Base-by-base conservation (phyloP, 1,284 basidiomycete genomes). In the Apiotrichum mycotoxinovorans region DNA sequence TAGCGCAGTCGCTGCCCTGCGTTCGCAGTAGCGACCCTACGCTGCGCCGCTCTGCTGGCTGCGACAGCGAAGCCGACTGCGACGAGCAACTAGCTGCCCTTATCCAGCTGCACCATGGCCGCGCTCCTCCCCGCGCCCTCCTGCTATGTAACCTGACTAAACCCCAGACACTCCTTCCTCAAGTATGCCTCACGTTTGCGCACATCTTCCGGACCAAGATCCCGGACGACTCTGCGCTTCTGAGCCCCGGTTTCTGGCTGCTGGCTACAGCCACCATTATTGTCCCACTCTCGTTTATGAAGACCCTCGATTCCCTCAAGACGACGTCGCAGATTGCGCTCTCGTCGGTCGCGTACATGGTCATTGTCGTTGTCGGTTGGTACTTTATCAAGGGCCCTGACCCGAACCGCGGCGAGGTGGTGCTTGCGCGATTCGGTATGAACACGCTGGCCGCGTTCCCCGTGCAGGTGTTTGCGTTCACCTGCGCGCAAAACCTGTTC, bases 391-490 rank as follows among this genome's bases (percentile, higher is more conserved):
- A 76, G 47, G 76, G 75, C 33, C 55, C 61, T 18, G 64, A 65
- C 54, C 69, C 71, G 9, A 62, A 66, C 34, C 62, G 69, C 33
- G 76, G 76, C n/a, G 65, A 69, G 40, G 63, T 78, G 23, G 72
- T 70, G 20, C 48, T 71, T 17, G 70, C 60, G 22, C 61, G 70
- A 30, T 76, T 77, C 44, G 69, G 68, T 22, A 62, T 59, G 35
- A 67, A 66, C 44, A 78, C 74, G 7, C 53, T 77, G 23, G 85
- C 88, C 23, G 92, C 84, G 27, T 91, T 91, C 79, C 95, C 92
- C 0, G 91, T 98, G 11, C 93, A 97, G 76, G 89, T 98, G 2
- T 96, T 97, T 77, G 90, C 91, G 11, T 94, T 87, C 72, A 94
- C 91, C 5, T 93, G 91, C 68, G 83, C 88, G 17, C 90, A 94